phyloP scores from a whole-genome alignment of 306 rosid genomes.

The Hippophae tibetana region DNA sequence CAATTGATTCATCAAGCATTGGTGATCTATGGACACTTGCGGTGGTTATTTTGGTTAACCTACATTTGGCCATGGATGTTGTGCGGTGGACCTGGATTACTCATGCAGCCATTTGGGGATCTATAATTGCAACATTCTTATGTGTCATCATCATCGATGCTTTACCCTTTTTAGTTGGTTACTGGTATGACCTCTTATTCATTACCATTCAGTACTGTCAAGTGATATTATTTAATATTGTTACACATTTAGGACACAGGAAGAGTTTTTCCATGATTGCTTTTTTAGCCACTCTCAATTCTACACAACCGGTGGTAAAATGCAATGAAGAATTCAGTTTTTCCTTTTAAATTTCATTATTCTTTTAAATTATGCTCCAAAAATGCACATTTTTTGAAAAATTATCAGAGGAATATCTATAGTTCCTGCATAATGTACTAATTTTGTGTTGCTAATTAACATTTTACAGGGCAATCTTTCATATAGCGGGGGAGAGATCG shows the following conservation, averaged over 20 bases:
- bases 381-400: too few species aligned
- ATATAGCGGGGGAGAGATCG: constrained; percentile 54
- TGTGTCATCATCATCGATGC: constrained; percentile 86
- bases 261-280: too few species aligned
- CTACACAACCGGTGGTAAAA: too few species aligned
- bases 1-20: constrained; percentile 90
- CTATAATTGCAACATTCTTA: constrained; percentile 70
- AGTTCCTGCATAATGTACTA: neutral
- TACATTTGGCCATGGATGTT: constrained; percentile 91
- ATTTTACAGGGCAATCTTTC: constrained; percentile 70
- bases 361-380: too few species aligned
- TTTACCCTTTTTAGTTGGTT: constrained; percentile 69
- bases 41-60: constrained; percentile 84
- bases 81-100: constrained; percentile 71
- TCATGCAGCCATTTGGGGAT: constrained; percentile 91
- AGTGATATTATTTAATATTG: neutral
- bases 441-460: neutral
- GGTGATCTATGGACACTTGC: constrained; percentile 97
- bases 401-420: too few species aligned
- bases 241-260: neutral
- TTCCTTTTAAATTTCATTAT: too few species aligned
- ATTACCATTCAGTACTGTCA: neutral
- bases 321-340: too few species aligned
- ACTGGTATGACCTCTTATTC: constrained; percentile 40
- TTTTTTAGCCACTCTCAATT: too few species aligned